Evolutionary conservation across 1,284 basidiomycete genomes (phyloP), one percentile per base, ranked within the genome.

Genomic region (Ganoderma boninense): DNA sequence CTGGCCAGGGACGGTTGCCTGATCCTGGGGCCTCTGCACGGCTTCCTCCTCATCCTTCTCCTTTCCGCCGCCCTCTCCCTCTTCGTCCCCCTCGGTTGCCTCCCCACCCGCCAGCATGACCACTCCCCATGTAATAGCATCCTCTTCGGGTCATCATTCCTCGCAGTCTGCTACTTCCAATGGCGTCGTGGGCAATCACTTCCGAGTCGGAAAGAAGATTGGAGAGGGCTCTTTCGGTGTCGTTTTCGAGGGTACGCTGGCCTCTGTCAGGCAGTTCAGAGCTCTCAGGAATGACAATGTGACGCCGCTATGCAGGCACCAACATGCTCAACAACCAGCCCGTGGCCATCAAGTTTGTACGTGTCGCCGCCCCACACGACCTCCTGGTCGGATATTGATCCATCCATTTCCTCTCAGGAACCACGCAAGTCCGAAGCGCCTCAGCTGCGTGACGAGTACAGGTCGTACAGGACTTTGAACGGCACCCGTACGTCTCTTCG

Each of bases 381-480:
- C 32, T 46, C 52, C 18, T 20, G 35, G 54, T 20, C 59, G 38
- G 42, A 42, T 43, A 61, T 67, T 72, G 43, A 74, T 67, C 4
- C n/a, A 63, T 43, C 68, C 72, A 29, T 67, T 72, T 72, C 60
- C 71, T 74, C 60, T 38, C 79, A 97, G 97, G 97, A 99, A 89
- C 97, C 97, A 60, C 91, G 97, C 78, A 99, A 98, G 86, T 97
- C 96, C 67, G 97, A 99, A 82, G 97, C 97, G 35, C 97, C 97
- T 23, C 97, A 99, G 84, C 86, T 99, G 66, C 88, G 98, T 74
- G 98, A 99, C 82, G 97, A 99, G 83, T 99, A 97, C 84, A 89
- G 97, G 71, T 97, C 96, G 56, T 99, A 99, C 86, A 93, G 97
- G 84, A 98, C 97, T 70, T 85, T 99, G 76, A 93, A 92, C 73